Base-by-base conservation (phyloP, 352 stramenopile species). In the Globisporangium recalcitrans region DNA sequence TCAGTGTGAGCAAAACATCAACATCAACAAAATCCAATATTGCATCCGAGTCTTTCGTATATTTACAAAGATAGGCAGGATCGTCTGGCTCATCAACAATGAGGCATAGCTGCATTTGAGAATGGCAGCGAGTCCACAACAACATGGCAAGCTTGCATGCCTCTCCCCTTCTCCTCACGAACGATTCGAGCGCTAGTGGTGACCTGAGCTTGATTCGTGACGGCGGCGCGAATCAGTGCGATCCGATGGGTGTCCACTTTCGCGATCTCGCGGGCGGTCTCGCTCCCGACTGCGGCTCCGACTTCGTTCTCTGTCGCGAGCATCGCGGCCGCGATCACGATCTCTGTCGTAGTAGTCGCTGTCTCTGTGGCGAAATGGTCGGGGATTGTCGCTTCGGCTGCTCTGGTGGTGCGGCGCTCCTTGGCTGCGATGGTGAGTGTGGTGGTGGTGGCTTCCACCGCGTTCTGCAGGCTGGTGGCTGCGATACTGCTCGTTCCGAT, bases 331-430 rank as follows among this genome's bases (percentile, higher is more conserved):
- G n/a, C 68, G 64, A 57, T 73, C 53, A 13, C 57, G 48, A 63
- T 71, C 64, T 31, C 61, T 57, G 36, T 70, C 64, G n/a, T 72
- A 70, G 40, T 72, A 69, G 27, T 70, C 64, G 40, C 58, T 73
- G 32, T 64, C 48, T 26, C 65, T 48, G 24, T 64, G 61, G 14
- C 61, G 65, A 59, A 59, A 68, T 24, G 46, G 52, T 0, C 53
- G 54, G 1, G 52, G 11, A 8, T 34, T 49, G 21, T 55, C 52
- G 16, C 31, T 36, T 49, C 57, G 53, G 24, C 55, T 54, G 44
- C 51, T 54, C 21, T 52, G 52, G 24, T 70, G 60, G 26, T 62
- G 62, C 26, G 34, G 31, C 8, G 31, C 58, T 57, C 22, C 48
- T 22, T 64, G 47, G 24, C 14, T 55, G 31, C 24, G 27, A 27